These are phyloP conservation scores for Diaporthe amygdali DNA, from an alignment of 2,329 filamentous ascomycete species.

Conservation along the genomic window DNA sequence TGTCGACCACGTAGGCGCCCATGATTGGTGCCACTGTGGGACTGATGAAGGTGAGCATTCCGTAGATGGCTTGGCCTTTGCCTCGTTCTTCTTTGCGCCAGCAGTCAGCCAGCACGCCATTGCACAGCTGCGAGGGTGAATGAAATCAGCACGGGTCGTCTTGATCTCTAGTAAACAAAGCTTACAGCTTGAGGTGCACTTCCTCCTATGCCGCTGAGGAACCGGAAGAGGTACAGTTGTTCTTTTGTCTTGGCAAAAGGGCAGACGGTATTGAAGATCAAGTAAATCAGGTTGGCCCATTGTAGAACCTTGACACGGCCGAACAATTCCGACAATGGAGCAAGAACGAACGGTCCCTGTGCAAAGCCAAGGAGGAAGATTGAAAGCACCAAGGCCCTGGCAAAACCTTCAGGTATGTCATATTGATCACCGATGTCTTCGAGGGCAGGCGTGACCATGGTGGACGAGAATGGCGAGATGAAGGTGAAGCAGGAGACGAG, in stretches of 20 bases:
- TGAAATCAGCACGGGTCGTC: background rate
- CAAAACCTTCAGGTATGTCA: constrained; percentile 8
- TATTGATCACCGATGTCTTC: background rate
- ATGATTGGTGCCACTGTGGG: constrained; percentile 39
- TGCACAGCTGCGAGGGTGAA: background rate
- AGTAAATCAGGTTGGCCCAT: constrained; percentile 34
- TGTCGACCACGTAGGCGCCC: constrained; percentile 45
- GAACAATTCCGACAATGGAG: constrained; percentile 43
- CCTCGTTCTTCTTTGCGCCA: constrained; percentile 47
- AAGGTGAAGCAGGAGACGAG: constrained; percentile 20
- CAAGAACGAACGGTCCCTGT: constrained; percentile 30
- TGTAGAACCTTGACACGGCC: constrained; percentile 37
- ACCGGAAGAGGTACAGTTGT: constrained; percentile 35
- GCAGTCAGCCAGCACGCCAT: constrained; percentile 49
- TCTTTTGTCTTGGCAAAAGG: constrained; percentile 32
- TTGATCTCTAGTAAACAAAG: fast-evolving
- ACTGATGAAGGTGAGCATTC: constrained; percentile 38
- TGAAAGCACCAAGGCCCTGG: background rate
- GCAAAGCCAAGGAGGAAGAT: constrained; percentile 18
- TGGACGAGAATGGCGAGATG: constrained; percentile 19
- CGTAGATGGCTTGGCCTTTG: constrained; percentile 46
- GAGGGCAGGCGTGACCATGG: constrained; percentile 18
- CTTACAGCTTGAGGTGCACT: constrained; percentile 8
- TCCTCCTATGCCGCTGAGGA: constrained; percentile 40
- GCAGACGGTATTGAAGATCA: constrained; percentile 34